phyloP scores from a whole-genome alignment of 78 protist genomes.

The Chrysochromulina tobinii region DNA sequence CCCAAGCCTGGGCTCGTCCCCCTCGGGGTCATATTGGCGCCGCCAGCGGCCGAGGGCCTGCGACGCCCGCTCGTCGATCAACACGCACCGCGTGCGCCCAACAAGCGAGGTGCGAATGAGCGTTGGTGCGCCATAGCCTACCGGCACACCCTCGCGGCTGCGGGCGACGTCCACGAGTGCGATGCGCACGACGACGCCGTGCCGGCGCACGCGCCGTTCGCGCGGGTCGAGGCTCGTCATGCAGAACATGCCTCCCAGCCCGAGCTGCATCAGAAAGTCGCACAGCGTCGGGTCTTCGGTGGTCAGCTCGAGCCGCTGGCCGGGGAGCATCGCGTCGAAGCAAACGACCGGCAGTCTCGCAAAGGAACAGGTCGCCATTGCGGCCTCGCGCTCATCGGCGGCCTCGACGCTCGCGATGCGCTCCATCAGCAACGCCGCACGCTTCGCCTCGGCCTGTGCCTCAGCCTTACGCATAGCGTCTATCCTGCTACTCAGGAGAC shows the following conservation, averaged over 20 bases:
- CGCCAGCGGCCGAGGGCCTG: not conserved
- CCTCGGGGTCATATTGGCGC: not conserved
- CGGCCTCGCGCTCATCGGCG: not conserved
- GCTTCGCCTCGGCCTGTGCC: too few relatives aligned
- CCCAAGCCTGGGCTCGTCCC: not conserved
- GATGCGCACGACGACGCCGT: not conserved
- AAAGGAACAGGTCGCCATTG: not conserved
- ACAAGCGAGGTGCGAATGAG: not conserved
- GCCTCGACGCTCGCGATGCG: not conserved
- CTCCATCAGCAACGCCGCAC: not conserved
- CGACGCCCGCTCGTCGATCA: not conserved
- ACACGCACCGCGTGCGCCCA: not conserved
- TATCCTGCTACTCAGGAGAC: too few relatives aligned
- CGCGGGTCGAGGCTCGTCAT: not conserved
- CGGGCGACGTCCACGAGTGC: not conserved
- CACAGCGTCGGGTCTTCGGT: not conserved
- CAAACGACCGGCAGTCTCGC: not conserved
- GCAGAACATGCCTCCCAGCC: not conserved
- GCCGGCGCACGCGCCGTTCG: not conserved
- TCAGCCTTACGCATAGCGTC: too few relatives aligned
- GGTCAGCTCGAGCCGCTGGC: not conserved
- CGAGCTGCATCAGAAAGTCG: not conserved
- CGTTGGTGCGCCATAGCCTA: too few relatives aligned
- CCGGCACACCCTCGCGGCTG: too few relatives aligned
- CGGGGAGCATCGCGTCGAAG: not conserved